These are phyloP conservation scores for Pisolithus albus DNA, from an alignment of 768 basidiomycete species.

Conservation along the genomic window DNA sequence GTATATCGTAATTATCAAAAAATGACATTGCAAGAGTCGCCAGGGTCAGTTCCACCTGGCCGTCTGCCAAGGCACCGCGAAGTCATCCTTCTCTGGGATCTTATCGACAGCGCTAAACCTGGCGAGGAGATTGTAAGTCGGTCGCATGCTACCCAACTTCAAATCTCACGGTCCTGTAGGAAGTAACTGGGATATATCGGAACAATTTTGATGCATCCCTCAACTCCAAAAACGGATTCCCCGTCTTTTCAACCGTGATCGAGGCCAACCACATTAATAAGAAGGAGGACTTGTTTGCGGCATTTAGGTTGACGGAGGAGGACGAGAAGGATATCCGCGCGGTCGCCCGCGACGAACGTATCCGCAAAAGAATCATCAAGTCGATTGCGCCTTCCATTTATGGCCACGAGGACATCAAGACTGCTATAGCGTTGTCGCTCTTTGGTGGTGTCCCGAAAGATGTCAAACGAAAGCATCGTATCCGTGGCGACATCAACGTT, in stretches of 20 bases:
- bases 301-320: slow-evolving; percentile 94
- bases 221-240: slow-evolving; percentile 98
- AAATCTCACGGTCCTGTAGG: slow-evolving; percentile 41
- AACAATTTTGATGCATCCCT: slow-evolving; percentile 99
- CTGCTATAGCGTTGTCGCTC: slow-evolving; percentile 89
- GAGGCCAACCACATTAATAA: slow-evolving; percentile 99
- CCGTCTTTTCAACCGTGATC: slow-evolving; percentile 96
- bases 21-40: slow-evolving; percentile 97
- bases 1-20: slow-evolving; percentile 98
- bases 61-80: slow-evolving; percentile 95
- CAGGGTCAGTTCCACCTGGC: slow-evolving; percentile 95
- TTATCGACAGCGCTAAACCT: slow-evolving; percentile 97
- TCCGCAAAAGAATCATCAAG: slow-evolving; percentile 95
- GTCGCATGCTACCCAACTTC: neutral
- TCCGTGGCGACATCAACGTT: slow-evolving; percentile 97
- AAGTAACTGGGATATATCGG: slow-evolving; percentile 95
- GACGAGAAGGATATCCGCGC: slow-evolving; percentile 89
- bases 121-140: slow-evolving; percentile 90
- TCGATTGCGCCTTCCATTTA: slow-evolving; percentile 99
- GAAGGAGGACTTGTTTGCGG: slow-evolving; percentile 98
- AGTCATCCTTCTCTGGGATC: slow-evolving; percentile 94
- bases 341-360: slow-evolving; percentile 86
- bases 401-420: slow-evolving; percentile 99
- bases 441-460: slow-evolving; percentile 95
- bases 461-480: slow-evolving; percentile 91